phyloP scores from a whole-genome alignment of 768 basidiomycete species.

The Xerocomellus amylosporus region DNA sequence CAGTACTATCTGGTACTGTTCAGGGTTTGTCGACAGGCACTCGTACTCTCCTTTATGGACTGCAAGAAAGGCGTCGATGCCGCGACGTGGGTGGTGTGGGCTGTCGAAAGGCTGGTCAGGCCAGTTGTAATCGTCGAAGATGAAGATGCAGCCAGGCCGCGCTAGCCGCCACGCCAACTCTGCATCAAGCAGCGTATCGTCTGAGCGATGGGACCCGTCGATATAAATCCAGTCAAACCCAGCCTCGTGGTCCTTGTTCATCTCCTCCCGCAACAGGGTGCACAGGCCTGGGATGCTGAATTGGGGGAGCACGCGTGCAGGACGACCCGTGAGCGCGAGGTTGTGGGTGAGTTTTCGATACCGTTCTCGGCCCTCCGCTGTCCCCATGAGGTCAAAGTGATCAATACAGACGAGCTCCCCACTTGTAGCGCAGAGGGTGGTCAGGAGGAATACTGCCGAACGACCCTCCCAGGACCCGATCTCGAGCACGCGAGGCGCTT shows the following conservation, averaged over 20 bases:
- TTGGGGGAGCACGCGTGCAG: slow-evolving; percentile 44
- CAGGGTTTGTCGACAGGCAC: slow-evolving; percentile 32
- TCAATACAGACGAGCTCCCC: slow-evolving; percentile 55
- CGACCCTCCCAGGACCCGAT: slow-evolving; percentile 66
- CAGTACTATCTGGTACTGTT: slow-evolving; percentile 52
- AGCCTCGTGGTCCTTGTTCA: slow-evolving; percentile 22
- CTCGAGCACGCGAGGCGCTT: slow-evolving; percentile 48
- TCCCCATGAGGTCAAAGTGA: slow-evolving; percentile 54
- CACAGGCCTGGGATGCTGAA: slow-evolving; percentile 55
- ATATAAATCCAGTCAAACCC: slow-evolving; percentile 62
- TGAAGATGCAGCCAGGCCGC: slow-evolving; percentile 46
- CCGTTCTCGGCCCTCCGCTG: slow-evolving; percentile 47
- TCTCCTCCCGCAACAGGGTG: slow-evolving; percentile 47
- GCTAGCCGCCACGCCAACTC: slow-evolving; percentile 58
- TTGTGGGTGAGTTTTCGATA: slow-evolving; percentile 46
- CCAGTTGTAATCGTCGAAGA: slow-evolving; percentile 62
- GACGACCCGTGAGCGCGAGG: slow-evolving; percentile 42
- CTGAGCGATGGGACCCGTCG: slow-evolving; percentile 58
- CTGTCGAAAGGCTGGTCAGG: slow-evolving; percentile 45
- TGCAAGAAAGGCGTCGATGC: slow-evolving; percentile 52
- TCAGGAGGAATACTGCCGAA: slow-evolving; percentile 54
- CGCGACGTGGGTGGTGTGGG: slow-evolving; percentile 52
- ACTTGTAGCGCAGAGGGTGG: slow-evolving; percentile 42
- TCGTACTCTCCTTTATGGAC: slow-evolving; percentile 51
- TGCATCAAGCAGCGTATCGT: slow-evolving; percentile 59